These are phyloP conservation scores for Leccinum pellstonianum DNA, from an alignment of 768 basidiomycete genomes.

Conservation along the genomic window DNA sequence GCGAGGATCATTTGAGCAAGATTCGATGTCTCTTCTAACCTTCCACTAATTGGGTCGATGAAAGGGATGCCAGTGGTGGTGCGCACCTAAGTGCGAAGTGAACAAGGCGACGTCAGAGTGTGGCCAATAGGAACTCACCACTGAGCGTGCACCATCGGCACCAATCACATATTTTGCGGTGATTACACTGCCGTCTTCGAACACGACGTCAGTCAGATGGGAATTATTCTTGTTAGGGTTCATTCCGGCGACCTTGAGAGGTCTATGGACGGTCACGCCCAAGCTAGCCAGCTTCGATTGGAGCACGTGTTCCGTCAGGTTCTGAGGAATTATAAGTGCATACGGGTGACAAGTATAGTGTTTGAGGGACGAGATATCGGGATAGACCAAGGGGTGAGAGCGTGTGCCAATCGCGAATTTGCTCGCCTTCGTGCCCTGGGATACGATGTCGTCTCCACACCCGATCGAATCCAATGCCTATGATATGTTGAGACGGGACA, in stretches of 20 bases:
- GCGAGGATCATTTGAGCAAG: neutral
- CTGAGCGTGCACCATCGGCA: neutral
- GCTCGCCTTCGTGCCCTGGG: slow-evolving; percentile 36
- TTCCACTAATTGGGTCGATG: neutral
- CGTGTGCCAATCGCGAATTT: slow-evolving; percentile 33
- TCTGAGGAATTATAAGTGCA: slow-evolving; percentile 44
- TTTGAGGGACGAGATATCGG: slow-evolving; percentile 37
- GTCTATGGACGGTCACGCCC: neutral
- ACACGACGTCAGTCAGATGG: neutral
- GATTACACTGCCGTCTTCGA: neutral
- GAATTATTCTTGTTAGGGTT: neutral
- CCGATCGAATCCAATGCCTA: slow-evolving; percentile 47
- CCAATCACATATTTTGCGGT: neutral
- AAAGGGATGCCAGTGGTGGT: neutral
- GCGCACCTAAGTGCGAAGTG: neutral
- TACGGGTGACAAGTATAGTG: slow-evolving; percentile 47
- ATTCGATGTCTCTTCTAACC: neutral
- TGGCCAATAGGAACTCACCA: neutral
- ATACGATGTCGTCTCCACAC: slow-evolving; percentile 40
- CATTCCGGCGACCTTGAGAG: neutral
- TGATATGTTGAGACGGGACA: neutral
- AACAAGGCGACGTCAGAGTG: neutral
- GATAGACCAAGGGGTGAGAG: slow-evolving; percentile 23
- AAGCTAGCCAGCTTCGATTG: neutral
- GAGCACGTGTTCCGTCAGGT: slow-evolving; percentile 44